Evolutionary conservation across 495 filamentous ascomycete genomes (phyloP).

Genomic region (Podospora australis): DNA sequence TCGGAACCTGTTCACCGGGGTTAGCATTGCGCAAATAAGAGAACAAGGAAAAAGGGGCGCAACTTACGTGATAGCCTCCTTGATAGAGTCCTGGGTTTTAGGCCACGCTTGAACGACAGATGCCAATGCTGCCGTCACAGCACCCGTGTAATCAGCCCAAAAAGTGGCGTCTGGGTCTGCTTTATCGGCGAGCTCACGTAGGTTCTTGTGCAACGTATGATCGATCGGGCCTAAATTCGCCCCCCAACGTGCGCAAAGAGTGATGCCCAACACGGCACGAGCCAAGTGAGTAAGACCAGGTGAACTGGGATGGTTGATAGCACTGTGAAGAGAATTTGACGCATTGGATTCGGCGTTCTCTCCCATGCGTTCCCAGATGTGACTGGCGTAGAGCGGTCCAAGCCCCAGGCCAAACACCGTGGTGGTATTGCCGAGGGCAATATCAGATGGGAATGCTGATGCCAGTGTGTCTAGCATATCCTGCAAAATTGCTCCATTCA

Average conservation of each 20-base stretch:
- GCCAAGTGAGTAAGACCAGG: constrained; percentile 69
- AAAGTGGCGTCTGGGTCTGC: constrained; percentile 30
- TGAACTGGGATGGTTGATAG: constrained; percentile 59
- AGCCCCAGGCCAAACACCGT: constrained; percentile 36
- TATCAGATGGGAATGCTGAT: constrained; percentile 46
- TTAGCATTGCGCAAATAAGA: neutral
- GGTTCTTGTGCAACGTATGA: constrained; percentile 29
- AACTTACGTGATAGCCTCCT: constrained; percentile 28
- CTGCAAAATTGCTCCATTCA: no score
- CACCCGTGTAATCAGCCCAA: constrained; percentile 41
- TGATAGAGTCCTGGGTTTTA: constrained; percentile 13
- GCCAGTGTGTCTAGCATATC: constrained; percentile 42
- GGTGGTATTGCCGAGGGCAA: constrained; percentile 45
- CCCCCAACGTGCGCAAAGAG: constrained; percentile 72
- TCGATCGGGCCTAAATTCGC: constrained; percentile 52
- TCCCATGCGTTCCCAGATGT: constrained; percentile 43
- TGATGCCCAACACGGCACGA: constrained; percentile 63
- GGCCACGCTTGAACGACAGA: constrained; percentile 30
- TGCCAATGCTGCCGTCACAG: constrained; percentile 30
- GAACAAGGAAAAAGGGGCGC: neutral
- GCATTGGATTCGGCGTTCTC: constrained; percentile 47
- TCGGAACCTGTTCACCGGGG: constrained; percentile 19
- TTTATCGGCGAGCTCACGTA: constrained; percentile 30
- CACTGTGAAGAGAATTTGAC: constrained; percentile 62
- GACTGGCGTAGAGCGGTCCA: constrained; percentile 32